These are phyloP conservation scores for Corylus heterophylla DNA, from an alignment of 306 rosid species.

Conservation along the genomic window DNA sequence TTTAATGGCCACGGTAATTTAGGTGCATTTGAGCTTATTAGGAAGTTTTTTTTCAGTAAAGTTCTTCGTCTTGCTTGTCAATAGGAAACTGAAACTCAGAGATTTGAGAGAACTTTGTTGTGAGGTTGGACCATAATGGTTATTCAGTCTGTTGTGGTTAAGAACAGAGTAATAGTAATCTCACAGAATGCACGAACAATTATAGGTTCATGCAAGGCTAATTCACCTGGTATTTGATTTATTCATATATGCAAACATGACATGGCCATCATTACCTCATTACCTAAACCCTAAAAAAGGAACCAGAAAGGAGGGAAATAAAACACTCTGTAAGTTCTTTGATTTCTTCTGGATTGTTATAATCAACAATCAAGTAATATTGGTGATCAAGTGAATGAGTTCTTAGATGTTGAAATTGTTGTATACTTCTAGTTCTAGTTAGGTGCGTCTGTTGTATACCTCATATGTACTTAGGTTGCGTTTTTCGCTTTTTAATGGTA, in stretches of 20 bases:
- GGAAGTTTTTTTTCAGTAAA: not conserved
- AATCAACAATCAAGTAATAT: not conserved
- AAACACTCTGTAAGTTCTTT: not conserved
- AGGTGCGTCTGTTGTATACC: too few relatives aligned
- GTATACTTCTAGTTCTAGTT: too few relatives aligned
- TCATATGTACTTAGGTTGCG: too few relatives aligned
- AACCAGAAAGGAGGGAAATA: not conserved
- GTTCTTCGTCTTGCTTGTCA: not conserved
- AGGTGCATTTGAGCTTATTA: not conserved
- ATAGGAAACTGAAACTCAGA: slow-evolving; percentile 1
- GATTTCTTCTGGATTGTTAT: not conserved
- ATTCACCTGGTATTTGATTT: not conserved
- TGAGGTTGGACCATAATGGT: slow-evolving; percentile 1
- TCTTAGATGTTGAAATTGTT: not conserved
- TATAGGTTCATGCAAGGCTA: not conserved
- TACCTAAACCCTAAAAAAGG: not conserved
- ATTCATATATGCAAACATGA: not conserved
- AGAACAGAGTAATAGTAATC: not conserved
- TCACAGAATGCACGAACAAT: not conserved
- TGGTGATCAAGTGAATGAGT: not conserved
- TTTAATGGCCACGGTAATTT: not conserved
- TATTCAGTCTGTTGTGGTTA: not conserved
- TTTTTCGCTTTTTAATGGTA: too few relatives aligned
- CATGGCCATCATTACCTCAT: not conserved
- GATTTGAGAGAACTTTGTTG: not conserved